phyloP scores from a whole-genome alignment of 768 basidiomycete species.

The Phylloporus sp. region DNA sequence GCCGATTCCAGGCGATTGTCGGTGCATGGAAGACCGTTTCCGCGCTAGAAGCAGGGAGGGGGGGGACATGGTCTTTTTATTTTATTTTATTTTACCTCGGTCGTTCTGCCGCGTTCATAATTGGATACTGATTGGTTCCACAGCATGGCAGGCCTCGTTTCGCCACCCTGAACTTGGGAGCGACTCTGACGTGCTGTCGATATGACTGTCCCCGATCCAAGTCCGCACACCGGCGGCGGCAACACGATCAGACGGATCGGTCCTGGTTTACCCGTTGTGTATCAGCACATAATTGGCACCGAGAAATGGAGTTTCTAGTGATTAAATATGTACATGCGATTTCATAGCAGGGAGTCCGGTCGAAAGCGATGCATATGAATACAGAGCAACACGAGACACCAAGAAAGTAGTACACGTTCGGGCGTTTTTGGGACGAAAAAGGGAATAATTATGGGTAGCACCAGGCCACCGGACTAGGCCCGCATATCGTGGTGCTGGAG shows the following conservation, averaged over 20 bases:
- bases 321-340: not conserved
- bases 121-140: too few relatives aligned
- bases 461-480: constrained; percentile 15
- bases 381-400: constrained; percentile 26
- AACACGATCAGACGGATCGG: not conserved
- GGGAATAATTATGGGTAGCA: constrained; percentile 15
- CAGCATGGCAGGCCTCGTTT: not conserved
- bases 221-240: not conserved
- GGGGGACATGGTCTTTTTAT: too few relatives aligned
- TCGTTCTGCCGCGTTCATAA: too few relatives aligned
- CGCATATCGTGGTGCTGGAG: constrained; percentile 34
- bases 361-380: constrained; percentile 21
- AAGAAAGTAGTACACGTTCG: constrained; percentile 23
- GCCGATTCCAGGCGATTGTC: constrained; percentile 29
- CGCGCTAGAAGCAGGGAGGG: not conserved
- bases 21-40: constrained; percentile 15
- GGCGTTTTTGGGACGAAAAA: constrained; percentile 1
- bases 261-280: not conserved
- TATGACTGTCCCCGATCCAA: not conserved
- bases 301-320: not conserved
- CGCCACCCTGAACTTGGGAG: not conserved
- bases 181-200: too few relatives aligned
- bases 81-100: too few relatives aligned
- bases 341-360: not conserved
- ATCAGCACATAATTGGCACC: not conserved